Evolutionary conservation across 2,329 filamentous ascomycete genomes (phyloP).

Genomic region (Anthostomella pinea): DNA sequence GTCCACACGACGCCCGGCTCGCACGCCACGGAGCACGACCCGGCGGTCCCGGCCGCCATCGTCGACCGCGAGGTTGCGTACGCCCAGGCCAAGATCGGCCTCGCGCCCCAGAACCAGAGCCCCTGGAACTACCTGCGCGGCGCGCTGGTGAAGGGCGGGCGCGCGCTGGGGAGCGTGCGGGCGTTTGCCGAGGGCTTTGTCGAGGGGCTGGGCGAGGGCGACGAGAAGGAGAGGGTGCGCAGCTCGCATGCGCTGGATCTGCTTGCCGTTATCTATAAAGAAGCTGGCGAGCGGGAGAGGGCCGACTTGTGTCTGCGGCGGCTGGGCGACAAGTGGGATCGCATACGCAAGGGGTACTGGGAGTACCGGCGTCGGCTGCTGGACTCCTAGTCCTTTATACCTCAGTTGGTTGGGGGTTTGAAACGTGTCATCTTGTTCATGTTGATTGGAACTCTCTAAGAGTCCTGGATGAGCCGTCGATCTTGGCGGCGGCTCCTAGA

Average conservation of each 20-base stretch:
- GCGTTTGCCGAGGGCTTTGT: constrained; percentile 53
- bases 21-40: constrained; percentile 51
- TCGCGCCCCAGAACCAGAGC: constrained; percentile 90
- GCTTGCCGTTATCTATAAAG: constrained; percentile 64
- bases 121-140: constrained; percentile 91
- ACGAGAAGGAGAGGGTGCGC: constrained; percentile 48
- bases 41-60: constrained; percentile 57
- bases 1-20: constrained; percentile 44
- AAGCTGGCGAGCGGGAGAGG: constrained; percentile 54
- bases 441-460: too few relatives aligned
- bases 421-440: too few relatives aligned
- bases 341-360: constrained; percentile 90
- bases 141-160: constrained; percentile 64
- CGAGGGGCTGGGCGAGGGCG: constrained; percentile 40
- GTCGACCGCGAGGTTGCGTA: constrained; percentile 74
- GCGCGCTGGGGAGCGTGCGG: constrained; percentile 44
- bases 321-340: constrained; percentile 83
- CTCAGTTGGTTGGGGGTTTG: too few relatives aligned
- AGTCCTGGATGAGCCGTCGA: too few relatives aligned
- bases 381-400: too few relatives aligned
- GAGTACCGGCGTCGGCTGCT: constrained; percentile 54
- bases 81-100: constrained; percentile 67
- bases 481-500: too few relatives aligned
- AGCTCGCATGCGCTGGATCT: constrained; percentile 70
- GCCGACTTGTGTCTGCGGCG: constrained; percentile 70